phyloP scores from a whole-genome alignment of 2,329 filamentous ascomycete genomes.

The Fusarium napiforme region DNA sequence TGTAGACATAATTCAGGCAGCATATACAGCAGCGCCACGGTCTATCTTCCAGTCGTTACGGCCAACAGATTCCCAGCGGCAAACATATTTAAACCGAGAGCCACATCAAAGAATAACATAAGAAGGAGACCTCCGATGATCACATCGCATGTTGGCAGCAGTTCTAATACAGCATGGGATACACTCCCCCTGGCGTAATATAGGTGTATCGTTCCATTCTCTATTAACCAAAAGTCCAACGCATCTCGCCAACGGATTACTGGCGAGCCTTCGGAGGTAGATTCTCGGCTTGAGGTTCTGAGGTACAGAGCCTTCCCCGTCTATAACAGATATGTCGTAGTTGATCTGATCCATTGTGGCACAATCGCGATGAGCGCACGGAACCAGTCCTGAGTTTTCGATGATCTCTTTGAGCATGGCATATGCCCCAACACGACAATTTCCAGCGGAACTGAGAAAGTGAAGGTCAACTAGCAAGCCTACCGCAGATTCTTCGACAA shows the following conservation, averaged over 20 bases:
- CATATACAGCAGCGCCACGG: no score
- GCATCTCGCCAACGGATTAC: neutral
- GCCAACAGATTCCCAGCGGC: no score
- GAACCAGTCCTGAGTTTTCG: accelerated
- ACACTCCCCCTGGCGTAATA: neutral
- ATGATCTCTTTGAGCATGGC: neutral
- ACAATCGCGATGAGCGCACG: accelerated
- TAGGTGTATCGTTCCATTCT: accelerated
- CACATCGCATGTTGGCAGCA: accelerated
- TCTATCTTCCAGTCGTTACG: no score
- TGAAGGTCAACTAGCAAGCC: neutral
- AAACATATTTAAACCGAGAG: no score
- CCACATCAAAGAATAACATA: neutral
- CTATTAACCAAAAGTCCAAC: accelerated
- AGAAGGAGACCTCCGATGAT: accelerated
- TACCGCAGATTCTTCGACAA: accelerated
- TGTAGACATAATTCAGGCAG: no score
- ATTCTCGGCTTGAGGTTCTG: accelerated
- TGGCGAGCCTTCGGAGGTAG: accelerated
- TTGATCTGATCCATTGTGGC: accelerated
- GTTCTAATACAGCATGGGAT: neutral
- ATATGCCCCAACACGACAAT: accelerated
- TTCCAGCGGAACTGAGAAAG: accelerated
- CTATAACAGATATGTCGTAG: accelerated
- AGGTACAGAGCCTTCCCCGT: accelerated